phyloP scores from a whole-genome alignment of 2,329 filamentous ascomycete genomes.

The Cladobotryum protrusum region DNA sequence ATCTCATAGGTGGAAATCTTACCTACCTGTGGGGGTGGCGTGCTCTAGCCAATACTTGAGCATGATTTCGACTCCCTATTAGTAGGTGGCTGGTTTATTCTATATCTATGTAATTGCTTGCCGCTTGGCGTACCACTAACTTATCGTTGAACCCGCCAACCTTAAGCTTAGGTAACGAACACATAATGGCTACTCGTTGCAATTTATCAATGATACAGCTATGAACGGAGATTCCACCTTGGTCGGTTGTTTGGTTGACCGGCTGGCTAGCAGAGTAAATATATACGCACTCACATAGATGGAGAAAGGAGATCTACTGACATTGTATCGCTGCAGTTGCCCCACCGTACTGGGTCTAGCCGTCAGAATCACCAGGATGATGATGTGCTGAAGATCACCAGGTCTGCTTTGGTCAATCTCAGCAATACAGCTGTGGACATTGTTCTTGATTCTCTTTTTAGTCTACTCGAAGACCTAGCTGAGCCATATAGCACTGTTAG shows the following conservation, averaged over 20 bases:
- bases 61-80: background rate
- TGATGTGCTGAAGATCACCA: constrained; percentile 54
- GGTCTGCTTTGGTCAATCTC: constrained; percentile 55
- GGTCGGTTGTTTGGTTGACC: constrained; percentile 52
- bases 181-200: background rate
- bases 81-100: background rate
- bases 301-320: background rate
- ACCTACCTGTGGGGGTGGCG: too few species aligned
- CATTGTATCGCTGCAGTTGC: constrained; percentile 42
- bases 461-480: constrained; percentile 52
- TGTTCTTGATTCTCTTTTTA: constrained; percentile 52
- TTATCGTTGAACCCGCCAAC: too few species aligned
- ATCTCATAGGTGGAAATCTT: too few species aligned
- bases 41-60: too few species aligned
- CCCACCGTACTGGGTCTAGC: constrained; percentile 55
- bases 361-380: constrained; percentile 53
- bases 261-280: constrained; percentile 47
- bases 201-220: constrained; percentile 5
- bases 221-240: constrained; percentile 53
- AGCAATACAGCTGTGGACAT: constrained; percentile 47
- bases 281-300: background rate
- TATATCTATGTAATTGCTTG: background rate
- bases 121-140: too few species aligned
- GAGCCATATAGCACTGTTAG: constrained; percentile 47
- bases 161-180: too few species aligned